phyloP scores from a whole-genome alignment of 441 rosid species.

The Kokia cookei region DNA sequence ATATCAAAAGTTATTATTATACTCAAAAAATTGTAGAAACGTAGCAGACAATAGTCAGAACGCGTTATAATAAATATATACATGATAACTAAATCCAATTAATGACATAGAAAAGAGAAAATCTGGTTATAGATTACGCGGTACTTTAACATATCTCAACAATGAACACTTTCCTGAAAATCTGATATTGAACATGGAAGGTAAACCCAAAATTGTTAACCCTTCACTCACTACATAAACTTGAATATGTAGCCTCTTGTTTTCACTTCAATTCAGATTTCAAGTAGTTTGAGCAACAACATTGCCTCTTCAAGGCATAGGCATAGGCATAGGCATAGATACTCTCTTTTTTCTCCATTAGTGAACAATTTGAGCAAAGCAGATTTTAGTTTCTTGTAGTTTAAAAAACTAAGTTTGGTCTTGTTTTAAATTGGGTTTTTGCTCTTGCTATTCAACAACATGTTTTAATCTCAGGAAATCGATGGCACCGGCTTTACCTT shows the following conservation, averaged over 20 bases:
- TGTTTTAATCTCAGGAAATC: background rate
- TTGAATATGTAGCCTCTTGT: background rate
- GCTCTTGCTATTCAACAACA: background rate
- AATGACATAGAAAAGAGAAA: background rate
- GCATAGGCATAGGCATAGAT: background rate
- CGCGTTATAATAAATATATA: too few species aligned
- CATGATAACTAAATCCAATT: background rate
- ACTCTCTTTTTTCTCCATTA: too few species aligned
- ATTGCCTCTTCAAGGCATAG: background rate
- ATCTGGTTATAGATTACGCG: background rate
- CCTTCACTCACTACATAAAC: background rate
- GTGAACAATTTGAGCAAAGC: background rate
- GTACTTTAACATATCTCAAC: background rate
- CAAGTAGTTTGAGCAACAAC: background rate
- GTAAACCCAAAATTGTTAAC: background rate
- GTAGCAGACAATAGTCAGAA: too few species aligned
- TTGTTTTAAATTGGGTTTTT: background rate
- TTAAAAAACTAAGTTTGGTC: background rate
- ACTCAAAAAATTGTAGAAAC: too few species aligned
- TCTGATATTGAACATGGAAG: background rate
- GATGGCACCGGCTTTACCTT: background rate
- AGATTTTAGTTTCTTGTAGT: background rate
- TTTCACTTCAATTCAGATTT: background rate
- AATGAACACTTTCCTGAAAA: background rate
- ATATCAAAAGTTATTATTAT: too few species aligned